Percentiles rank a stretch among this genome's conserved stretches.
phyloP scores from a whole-genome alignment of 257 asterid genomes.

The Knoxia roxburghii region DNA sequence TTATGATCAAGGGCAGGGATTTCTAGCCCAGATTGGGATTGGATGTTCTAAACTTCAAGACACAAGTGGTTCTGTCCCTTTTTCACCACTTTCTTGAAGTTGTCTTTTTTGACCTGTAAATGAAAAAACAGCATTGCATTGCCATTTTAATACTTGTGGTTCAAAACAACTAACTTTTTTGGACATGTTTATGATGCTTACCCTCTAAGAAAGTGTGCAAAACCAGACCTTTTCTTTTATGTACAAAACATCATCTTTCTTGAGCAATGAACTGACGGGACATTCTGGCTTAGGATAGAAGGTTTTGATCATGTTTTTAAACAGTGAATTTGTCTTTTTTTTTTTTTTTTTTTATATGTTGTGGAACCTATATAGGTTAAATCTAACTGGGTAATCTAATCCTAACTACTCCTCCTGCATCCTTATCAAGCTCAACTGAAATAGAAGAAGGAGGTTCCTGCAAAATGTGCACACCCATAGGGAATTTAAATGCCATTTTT shows the following conservation, averaged over 20 bases:
- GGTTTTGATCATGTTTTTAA: background rate
- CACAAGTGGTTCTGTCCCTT: constrained; percentile 15
- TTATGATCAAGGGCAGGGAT: constrained; percentile 7
- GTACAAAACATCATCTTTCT: background rate
- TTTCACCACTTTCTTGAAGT: constrained; percentile 38
- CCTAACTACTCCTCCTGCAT: no score
- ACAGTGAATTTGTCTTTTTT: background rate
- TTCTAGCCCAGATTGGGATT: background rate
- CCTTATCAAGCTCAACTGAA: no score
- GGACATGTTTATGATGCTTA: constrained; percentile 36
- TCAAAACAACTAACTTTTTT: constrained; percentile 5
- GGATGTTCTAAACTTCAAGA: constrained; percentile 23
- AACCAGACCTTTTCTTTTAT: background rate
- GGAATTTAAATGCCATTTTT: no score
- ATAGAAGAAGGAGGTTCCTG: no score
- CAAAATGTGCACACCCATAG: no score
- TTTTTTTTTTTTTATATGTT: no score
- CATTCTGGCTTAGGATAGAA: background rate
- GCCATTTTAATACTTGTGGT: background rate
- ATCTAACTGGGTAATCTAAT: no score
- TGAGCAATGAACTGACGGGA: background rate
- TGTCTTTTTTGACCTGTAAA: constrained; percentile 32
- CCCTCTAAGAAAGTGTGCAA: constrained; percentile 49
- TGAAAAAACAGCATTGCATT: constrained; percentile 4
- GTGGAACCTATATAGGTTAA: no score